These are phyloP conservation scores for Russula olivacea DNA, from an alignment of 768 basidiomycete genomes.

Conservation along the genomic window DNA sequence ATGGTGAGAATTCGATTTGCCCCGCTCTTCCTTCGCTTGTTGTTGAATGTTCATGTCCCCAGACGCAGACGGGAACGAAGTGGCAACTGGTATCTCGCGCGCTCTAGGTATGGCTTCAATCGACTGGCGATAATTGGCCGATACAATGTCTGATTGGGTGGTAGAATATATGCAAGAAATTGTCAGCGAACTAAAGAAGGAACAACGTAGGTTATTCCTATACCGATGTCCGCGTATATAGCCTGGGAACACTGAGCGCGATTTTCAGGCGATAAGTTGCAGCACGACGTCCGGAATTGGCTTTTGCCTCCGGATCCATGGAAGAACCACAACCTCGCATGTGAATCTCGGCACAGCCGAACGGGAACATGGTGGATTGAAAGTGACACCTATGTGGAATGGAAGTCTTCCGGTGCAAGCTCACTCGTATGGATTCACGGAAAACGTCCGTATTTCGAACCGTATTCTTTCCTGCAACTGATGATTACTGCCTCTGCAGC, in stretches of 20 bases:
- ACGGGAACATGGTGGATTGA: not conserved
- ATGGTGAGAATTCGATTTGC: not conserved
- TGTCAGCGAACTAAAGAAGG: not conserved
- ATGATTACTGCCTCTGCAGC: too few relatives aligned
- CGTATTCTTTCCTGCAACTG: too few relatives aligned
- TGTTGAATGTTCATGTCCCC: not conserved
- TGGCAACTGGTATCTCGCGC: not conserved
- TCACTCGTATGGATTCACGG: too few relatives aligned
- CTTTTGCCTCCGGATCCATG: too few relatives aligned
- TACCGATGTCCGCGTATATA: too few relatives aligned
- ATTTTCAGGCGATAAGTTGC: not conserved
- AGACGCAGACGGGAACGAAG: not conserved
- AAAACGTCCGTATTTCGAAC: too few relatives aligned
- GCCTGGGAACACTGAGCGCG: not conserved
- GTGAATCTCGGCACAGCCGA: too few relatives aligned
- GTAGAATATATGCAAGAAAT: not conserved
- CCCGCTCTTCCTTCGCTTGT: not conserved
- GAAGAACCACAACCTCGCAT: too few relatives aligned
- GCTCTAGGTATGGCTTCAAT: not conserved
- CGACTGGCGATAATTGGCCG: not conserved
- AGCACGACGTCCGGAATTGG: not conserved
- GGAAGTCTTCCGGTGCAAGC: too few relatives aligned
- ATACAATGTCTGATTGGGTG: not conserved
- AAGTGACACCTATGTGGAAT: not conserved
- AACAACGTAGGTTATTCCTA: not conserved